Evolutionary conservation across 73 alveolate species (phyloP).

Genomic region (Tetrahymena thermophila): DNA sequence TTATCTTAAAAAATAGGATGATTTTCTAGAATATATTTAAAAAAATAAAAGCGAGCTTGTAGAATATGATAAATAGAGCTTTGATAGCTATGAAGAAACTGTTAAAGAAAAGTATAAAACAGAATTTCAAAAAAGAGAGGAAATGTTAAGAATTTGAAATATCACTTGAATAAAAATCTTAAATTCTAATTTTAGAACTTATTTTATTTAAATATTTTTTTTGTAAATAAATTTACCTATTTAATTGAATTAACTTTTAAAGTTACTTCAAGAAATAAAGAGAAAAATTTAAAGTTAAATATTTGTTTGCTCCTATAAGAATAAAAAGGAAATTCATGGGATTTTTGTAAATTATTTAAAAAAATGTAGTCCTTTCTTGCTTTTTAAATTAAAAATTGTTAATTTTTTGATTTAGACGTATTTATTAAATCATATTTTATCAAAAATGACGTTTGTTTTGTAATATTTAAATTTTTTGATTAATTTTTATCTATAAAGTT

Average conservation of each 20-base stretch:
- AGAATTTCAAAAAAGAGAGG: not conserved
- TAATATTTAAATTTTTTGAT: no score
- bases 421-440: no score
- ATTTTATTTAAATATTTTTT: no score
- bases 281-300: no score
- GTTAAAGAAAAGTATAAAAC: not conserved
- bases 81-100: not conserved
- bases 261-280: no score
- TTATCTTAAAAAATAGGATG: not conserved
- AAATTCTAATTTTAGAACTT: no score
- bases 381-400: not conserved
- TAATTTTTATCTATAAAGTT: not conserved
- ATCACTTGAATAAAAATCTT: no score
- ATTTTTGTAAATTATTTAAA: not conserved
- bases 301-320: not conserved
- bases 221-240: not conserved
- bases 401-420: not conserved
- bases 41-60: not conserved
- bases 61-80: not conserved
- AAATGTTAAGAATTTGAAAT: not conserved
- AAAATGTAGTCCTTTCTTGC: no score
- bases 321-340: not conserved
- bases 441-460: not conserved
- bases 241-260: no score
- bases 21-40: not conserved